A percentile compares a stretch with the other conserved stretches of the same genome.
Conservation (phyloP, 768 basidiomycete genomes). For the Lactarius psammicola region DNA sequence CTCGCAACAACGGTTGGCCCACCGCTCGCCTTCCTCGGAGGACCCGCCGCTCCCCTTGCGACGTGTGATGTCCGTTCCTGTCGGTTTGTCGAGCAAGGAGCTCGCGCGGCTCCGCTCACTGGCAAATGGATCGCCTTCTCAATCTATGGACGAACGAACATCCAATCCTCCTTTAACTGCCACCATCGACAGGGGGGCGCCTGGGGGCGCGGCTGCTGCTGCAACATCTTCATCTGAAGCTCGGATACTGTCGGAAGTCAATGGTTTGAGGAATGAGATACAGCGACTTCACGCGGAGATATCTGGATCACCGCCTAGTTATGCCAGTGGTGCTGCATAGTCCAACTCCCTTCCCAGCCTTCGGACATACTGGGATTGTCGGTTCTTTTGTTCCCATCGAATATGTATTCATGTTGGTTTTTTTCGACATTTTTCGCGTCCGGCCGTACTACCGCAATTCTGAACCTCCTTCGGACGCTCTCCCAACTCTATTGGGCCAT, state of each 20-base stretch:
- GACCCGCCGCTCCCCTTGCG: neutral
- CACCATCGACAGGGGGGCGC: neutral
- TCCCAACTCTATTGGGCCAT: too few relatives aligned
- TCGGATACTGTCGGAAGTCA: constrained; percentile 30
- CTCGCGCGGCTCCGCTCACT: constrained; percentile 10
- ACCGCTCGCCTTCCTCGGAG: too few relatives aligned
- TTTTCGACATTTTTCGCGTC: too few relatives aligned
- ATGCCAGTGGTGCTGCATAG: constrained; percentile 10
- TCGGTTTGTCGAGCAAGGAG: constrained; percentile 17
- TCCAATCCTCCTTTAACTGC: neutral
- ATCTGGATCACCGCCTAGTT: constrained; percentile 32
- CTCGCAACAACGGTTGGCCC: neutral
- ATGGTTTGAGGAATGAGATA: constrained; percentile 32
- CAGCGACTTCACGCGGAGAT: constrained; percentile 30
- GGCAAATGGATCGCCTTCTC: neutral
- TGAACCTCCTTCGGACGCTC: too few relatives aligned
- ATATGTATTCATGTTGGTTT: too few relatives aligned
- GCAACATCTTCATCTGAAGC: neutral
- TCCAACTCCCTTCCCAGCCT: too few relatives aligned
- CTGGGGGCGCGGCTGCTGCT: neutral
- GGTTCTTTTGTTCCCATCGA: too few relatives aligned
- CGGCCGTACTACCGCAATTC: too few relatives aligned
- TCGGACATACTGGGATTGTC: too few relatives aligned
- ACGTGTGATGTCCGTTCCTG: neutral
- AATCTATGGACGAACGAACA: neutral